Evolutionary conservation across 163 green algal species (phyloP).

Genomic region (Chlorella variabilis): DNA sequence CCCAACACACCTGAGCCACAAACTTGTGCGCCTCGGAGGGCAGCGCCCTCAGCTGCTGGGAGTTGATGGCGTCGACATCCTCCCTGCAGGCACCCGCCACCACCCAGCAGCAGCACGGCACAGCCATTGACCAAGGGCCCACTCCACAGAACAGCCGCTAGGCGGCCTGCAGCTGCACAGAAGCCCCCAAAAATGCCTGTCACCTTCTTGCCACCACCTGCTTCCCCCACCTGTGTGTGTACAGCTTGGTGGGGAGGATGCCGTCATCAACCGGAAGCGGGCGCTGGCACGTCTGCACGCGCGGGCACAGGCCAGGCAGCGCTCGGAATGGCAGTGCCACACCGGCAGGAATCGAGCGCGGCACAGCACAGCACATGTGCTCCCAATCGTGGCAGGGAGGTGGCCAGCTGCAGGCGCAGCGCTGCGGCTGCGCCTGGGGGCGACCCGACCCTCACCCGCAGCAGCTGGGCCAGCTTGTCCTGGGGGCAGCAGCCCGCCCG

Average conservation of each 20-base stretch:
- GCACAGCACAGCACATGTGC: too few relatives aligned
- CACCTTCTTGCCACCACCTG: neutral
- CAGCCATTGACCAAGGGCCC: too few relatives aligned
- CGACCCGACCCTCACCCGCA: conserved; percentile 26
- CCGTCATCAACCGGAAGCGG: conserved; percentile 53
- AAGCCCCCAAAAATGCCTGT: neutral
- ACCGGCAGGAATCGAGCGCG: too few relatives aligned
- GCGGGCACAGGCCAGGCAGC: too few relatives aligned
- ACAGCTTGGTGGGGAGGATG: conserved; percentile 65
- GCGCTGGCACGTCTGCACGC: conserved; percentile 33
- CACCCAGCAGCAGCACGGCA: too few relatives aligned
- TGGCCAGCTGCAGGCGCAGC: too few relatives aligned
- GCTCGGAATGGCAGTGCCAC: too few relatives aligned
- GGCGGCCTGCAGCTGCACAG: too few relatives aligned
- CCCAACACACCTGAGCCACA: conserved; percentile 22
- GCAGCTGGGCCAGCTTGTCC: conserved; percentile 19
- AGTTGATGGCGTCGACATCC: conserved; percentile 65
- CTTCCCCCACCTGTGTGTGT: conserved; percentile 53
- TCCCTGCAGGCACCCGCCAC: neutral
- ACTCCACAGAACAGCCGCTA: too few relatives aligned
- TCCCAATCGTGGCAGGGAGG: too few relatives aligned
- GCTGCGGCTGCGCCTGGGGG: too few relatives aligned
- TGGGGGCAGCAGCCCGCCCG: conserved; percentile 38
- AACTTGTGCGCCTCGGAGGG: conserved; percentile 24
- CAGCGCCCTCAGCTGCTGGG: conserved; percentile 47